A percentile compares a stretch with the other conserved stretches of the same genome.
Conservation (phyloP, 495 filamentous ascomycete genomes). For the Trichoderma orchidacearum region DNA sequence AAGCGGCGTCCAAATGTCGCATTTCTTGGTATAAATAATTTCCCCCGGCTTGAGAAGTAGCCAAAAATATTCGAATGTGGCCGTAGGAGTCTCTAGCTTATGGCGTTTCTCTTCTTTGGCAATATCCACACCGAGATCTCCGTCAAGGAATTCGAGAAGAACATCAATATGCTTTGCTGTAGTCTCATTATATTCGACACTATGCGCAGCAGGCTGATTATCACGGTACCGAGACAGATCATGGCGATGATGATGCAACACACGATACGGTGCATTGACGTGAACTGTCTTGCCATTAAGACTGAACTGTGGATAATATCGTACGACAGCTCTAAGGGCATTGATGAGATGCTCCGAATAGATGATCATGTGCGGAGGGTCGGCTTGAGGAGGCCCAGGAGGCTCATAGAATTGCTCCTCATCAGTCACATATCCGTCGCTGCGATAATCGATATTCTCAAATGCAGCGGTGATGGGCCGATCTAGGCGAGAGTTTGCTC, state of each 20-base stretch:
- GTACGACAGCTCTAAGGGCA: slow-evolving; percentile 21
- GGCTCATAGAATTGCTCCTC: not conserved
- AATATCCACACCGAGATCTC: slow-evolving; percentile 11
- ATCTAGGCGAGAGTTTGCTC: not conserved
- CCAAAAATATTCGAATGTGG: slow-evolving; percentile 23
- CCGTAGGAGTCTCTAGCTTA: slow-evolving; percentile 10
- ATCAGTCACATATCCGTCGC: not conserved
- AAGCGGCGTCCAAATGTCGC: slow-evolving; percentile 16
- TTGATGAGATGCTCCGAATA: slow-evolving; percentile 22
- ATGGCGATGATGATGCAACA: slow-evolving; percentile 19
- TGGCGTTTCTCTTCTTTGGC: slow-evolving; percentile 15
- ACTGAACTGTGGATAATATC: slow-evolving; percentile 18
- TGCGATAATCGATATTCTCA: not conserved
- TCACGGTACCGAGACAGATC: slow-evolving; percentile 18
- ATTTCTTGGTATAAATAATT: slow-evolving; percentile 16
- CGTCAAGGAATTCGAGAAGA: slow-evolving; percentile 19
- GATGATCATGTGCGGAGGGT: slow-evolving; percentile 17
- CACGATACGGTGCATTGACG: slow-evolving; percentile 19
- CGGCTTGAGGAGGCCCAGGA: not conserved
- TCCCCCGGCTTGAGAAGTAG: slow-evolving; percentile 21
- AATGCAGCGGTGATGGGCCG: not conserved
- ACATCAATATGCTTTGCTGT: slow-evolving; percentile 23
- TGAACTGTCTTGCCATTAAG: slow-evolving; percentile 12
- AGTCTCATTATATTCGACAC: slow-evolving; percentile 15
- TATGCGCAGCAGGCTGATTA: slow-evolving; percentile 17